Evolutionary conservation across 805 yeast species (phyloP), one percentile per base, ranked within the genome.

Genomic region (Saccharomyces eubayanus): DNA sequence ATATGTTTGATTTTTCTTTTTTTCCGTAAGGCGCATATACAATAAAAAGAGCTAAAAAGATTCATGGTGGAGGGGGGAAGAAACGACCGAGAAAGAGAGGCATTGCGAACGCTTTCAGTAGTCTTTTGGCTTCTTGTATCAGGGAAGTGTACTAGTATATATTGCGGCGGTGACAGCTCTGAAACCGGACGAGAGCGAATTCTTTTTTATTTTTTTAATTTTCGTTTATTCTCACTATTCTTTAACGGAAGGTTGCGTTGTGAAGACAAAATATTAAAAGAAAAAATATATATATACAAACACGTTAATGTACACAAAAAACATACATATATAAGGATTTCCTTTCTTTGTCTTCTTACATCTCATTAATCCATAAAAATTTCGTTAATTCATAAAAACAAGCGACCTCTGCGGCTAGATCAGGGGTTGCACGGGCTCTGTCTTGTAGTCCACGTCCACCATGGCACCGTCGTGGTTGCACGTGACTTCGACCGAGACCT

Each of bases 381-480:
- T 43, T 43, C 47, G 47, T 43, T 21, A 43, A 43, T 12, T 43
- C 47, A 43, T 43, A 31, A 36, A 31, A n/a, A 31, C n/a, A n/a
- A 24, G 24, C 9, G 41, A 9, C 6, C 24, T 16, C 12, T 11
- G 20, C 21, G 20, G 12, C 9, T 16, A 36, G 11, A 36, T 36
- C 5, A 36, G 43, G 16, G 43, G 24, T 12, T 49, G 45, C 10
- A 55, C 12, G 31, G 85, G 84, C 49, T 76, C 65, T 21, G 87
- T 77, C 64, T 68, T 76, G 65, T 84, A 84, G 61, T 81, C 83
- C n/a, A 86, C 87, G 55, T 80, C 82, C 47, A 86, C 83, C 71
- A 78, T 68, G 20, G 92, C 88, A 62, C 79, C 80, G 55, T 78
- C 78, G 53, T 83, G 82, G 66, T 82, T 82, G 62, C 88, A 82